Conservation (phyloP, 2,329 filamentous ascomycete species). For the Pezicula radicicola region DNA sequence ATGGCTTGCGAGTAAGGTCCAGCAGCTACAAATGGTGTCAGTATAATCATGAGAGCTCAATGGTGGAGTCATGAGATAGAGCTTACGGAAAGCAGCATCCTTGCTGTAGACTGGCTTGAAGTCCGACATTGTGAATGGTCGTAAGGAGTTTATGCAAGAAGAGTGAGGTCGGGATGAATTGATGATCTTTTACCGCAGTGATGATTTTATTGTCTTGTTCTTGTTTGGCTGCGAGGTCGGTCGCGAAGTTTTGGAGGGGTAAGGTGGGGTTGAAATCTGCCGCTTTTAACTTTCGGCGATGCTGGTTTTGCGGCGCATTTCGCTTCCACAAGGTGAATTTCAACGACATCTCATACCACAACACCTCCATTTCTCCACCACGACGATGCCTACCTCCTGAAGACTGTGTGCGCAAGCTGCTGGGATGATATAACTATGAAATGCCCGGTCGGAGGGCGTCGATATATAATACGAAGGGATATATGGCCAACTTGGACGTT, state of each 20-base stretch:
- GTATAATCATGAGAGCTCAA: slow-evolving; percentile 1
- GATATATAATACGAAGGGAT: background rate
- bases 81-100: slow-evolving; percentile 30
- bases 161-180: background rate
- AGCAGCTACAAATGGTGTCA: slow-evolving; percentile 17
- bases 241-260: too few relatives aligned
- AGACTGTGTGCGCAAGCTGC: background rate
- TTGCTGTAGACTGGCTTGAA: slow-evolving; percentile 28
- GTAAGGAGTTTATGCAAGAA: background rate
- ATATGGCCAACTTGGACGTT: too few relatives aligned
- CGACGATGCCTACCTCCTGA: slow-evolving; percentile 5
- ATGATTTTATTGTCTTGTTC: background rate
- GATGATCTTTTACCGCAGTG: background rate
- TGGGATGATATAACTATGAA: slow-evolving; percentile 5
- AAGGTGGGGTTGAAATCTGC: background rate
- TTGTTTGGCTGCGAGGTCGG: too few relatives aligned
- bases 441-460: slow-evolving; percentile 21
- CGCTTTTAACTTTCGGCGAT: background rate
- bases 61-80: background rate
- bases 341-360: slow-evolving; percentile 25
- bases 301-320: background rate
- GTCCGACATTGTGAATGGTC: slow-evolving; percentile 24
- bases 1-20: slow-evolving; percentile 53
- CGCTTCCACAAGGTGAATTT: slow-evolving; percentile 12
- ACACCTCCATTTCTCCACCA: slow-evolving; percentile 14